phyloP scores from a whole-genome alignment of 129 eudicot species.

The Dittrichia graveolens region DNA sequence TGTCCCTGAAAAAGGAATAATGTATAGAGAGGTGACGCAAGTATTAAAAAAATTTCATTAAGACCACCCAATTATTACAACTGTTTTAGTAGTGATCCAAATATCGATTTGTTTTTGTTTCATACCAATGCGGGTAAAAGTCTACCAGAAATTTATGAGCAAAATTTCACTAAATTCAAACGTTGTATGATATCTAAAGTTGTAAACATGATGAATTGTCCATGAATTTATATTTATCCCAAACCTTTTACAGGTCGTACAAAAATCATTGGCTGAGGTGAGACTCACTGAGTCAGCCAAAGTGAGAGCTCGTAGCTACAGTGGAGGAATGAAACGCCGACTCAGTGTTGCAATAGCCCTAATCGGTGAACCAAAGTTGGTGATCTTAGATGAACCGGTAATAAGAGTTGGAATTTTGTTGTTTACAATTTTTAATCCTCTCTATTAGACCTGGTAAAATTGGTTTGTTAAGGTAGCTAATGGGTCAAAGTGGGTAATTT shows the following conservation, averaged over 20 bases:
- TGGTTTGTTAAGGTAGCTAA: not conserved
- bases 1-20: not conserved
- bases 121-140: too few relatives aligned
- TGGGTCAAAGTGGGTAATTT: not conserved
- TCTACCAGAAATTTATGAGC: too few relatives aligned
- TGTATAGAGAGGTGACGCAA: too few relatives aligned
- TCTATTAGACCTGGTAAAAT: not conserved
- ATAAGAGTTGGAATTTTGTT: constrained; percentile 6
- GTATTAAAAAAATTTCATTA: too few relatives aligned
- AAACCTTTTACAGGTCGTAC: constrained; percentile 46
- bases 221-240: not conserved
- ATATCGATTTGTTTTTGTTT: too few relatives aligned
- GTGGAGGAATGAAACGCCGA: constrained; percentile 99
- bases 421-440: not conserved
- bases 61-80: too few relatives aligned
- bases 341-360: constrained; percentile 99
- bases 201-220: too few relatives aligned
- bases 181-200: too few relatives aligned
- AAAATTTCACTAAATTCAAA: too few relatives aligned
- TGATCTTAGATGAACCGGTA: constrained; percentile 97
- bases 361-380: constrained; percentile 89
- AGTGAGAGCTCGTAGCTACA: constrained; percentile 89
- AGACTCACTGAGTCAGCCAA: constrained; percentile 68
- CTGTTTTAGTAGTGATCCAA: too few relatives aligned
- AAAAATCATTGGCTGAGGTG: constrained; percentile 82